Evolutionary conservation across 2,329 filamentous ascomycete genomes (phyloP).

Genomic region (Metarhizium robertsii): DNA sequence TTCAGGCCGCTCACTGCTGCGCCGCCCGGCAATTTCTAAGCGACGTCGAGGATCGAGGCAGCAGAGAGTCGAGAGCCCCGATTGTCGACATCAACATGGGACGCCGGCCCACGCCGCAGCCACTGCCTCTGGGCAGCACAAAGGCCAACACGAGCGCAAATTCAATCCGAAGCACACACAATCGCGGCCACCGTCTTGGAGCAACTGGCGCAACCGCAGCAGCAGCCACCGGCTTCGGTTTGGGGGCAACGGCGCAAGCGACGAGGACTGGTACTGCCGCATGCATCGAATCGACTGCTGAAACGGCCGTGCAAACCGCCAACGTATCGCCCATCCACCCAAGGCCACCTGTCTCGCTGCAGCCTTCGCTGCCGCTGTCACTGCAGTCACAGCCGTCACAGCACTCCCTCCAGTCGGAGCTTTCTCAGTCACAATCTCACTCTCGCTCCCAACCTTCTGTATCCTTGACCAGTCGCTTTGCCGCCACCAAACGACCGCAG

Average conservation of each 20-base stretch:
- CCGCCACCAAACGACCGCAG: slow-evolving; percentile 18
- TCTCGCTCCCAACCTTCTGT: slow-evolving; percentile 15
- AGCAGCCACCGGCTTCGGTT: not conserved
- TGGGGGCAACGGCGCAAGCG: not conserved
- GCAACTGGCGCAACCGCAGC: not conserved
- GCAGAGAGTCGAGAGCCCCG: not conserved
- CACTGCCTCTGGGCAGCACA: slow-evolving; percentile 39
- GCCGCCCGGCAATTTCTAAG: not conserved
- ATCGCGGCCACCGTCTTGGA: slow-evolving; percentile 18
- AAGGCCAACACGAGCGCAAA: slow-evolving; percentile 20
- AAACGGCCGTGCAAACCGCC: slow-evolving; percentile 3
- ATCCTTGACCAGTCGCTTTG: slow-evolving; percentile 33
- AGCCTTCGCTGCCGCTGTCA: slow-evolving; percentile 15
- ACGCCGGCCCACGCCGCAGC: slow-evolving; percentile 50
- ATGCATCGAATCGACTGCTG: slow-evolving; percentile 2
- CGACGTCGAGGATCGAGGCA: too few relatives aligned
- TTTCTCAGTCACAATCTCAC: not conserved
- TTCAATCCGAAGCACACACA: slow-evolving; percentile 14
- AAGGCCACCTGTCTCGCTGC: slow-evolving; percentile 22
- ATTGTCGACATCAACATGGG: slow-evolving; percentile 30
- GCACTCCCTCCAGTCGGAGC: not conserved
- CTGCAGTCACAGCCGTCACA: slow-evolving; percentile 18
- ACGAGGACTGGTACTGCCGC: not conserved
- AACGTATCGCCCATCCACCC: slow-evolving; percentile 7
- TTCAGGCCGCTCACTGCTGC: not conserved